phyloP scores from a whole-genome alignment of 805 yeast species.

The Jamesozyma spencerorum region DNA sequence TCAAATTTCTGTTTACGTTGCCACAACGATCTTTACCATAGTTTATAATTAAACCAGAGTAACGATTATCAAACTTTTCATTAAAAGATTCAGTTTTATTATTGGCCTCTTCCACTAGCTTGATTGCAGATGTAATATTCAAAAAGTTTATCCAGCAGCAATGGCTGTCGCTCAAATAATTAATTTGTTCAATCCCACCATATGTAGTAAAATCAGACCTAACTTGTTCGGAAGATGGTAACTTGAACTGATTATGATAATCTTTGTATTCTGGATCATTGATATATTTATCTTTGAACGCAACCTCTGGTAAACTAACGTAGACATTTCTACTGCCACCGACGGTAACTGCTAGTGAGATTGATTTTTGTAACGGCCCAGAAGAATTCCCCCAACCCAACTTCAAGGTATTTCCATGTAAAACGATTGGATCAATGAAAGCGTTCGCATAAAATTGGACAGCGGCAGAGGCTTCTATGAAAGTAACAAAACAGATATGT shows the following conservation, averaged over 20 bases:
- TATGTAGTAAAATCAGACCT: conserved; percentile 52
- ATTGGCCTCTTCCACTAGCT: conserved; percentile 51
- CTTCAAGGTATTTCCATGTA: conserved; percentile 53
- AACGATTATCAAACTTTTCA: conserved; percentile 36
- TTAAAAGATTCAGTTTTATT: conserved; percentile 31
- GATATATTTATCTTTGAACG: conserved; percentile 32
- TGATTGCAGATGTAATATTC: conserved; percentile 54
- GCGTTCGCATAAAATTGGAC: conserved; percentile 55
- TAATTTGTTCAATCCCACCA: conserved; percentile 72
- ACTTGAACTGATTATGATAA: conserved; percentile 18
- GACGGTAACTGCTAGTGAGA: conserved; percentile 54
- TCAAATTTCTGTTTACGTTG: conserved; percentile 33
- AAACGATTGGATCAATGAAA: conserved; percentile 47
- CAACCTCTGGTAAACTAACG: conserved; percentile 45
- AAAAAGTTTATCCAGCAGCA: conserved; percentile 71
- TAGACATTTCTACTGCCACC: conserved; percentile 76
- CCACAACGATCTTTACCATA: conserved; percentile 80
- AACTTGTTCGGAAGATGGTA: conserved; percentile 42
- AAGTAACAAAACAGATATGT: conserved; percentile 60
- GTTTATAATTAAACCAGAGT: conserved; percentile 46
- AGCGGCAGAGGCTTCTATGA: conserved; percentile 55
- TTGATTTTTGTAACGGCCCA: conserved; percentile 49
- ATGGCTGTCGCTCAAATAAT: conserved; percentile 55
- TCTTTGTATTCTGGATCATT: conserved; percentile 28
- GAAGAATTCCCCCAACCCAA: conserved; percentile 68